Evolutionary conservation across 139 green algal species (phyloP).

Genomic region (Volvox reticuliferus): DNA sequence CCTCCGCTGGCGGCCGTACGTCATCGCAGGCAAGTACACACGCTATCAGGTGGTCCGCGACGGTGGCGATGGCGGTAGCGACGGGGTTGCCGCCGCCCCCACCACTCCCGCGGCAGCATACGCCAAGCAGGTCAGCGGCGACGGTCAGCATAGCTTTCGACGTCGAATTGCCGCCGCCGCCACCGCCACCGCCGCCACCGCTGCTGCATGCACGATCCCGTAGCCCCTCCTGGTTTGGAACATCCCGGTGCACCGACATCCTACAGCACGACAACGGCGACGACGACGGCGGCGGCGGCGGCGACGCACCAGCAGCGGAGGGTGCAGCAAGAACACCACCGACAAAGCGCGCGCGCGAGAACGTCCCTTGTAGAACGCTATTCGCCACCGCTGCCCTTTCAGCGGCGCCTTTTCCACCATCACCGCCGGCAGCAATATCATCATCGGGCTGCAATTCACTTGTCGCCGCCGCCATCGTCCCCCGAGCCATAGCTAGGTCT

Average conservation of each 20-base stretch:
- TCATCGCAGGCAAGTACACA: background rate
- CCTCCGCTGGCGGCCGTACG: background rate
- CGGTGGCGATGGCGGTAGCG: background rate
- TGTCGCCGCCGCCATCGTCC: background rate
- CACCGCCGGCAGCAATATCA: background rate
- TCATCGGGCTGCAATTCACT: background rate
- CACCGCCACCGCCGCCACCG: background rate
- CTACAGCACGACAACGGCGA: background rate
- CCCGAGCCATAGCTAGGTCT: background rate
- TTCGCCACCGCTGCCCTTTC: too few relatives aligned
- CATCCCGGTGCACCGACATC: background rate
- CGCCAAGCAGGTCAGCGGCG: background rate
- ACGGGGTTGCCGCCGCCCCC: background rate
- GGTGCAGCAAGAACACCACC: too few relatives aligned
- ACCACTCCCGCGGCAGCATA: background rate
- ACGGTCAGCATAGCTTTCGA: background rate
- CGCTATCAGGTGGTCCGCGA: constrained; percentile 4
- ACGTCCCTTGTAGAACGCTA: too few relatives aligned
- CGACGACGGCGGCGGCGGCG: too few relatives aligned
- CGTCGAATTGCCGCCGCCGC: too few relatives aligned
- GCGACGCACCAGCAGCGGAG: background rate
- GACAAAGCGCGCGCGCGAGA: too few relatives aligned
- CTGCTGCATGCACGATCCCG: too few relatives aligned
- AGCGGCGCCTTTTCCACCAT: background rate
- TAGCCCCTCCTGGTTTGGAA: background rate